Conservation (phyloP, 108 stramenopile species). For the Fragilariopsis cylindrus region DNA sequence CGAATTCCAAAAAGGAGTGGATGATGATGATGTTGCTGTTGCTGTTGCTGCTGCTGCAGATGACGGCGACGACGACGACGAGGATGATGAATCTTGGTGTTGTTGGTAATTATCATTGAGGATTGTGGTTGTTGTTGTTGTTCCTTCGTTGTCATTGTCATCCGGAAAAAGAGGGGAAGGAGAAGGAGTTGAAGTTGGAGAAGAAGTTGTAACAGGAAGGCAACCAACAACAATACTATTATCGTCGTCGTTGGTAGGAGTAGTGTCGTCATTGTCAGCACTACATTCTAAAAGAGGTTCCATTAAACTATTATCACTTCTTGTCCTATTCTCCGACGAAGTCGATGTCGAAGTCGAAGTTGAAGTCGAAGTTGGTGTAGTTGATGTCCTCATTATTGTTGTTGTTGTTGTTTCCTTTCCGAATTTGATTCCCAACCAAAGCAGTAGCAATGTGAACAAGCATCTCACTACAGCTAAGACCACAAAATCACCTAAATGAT, state of each 20-base stretch:
- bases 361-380: background rate
- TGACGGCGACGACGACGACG: no score
- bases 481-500: slow-evolving; percentile 16
- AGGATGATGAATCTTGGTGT: no score
- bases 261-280: background rate
- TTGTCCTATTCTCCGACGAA: no score
- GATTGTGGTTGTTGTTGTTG: background rate
- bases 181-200: background rate
- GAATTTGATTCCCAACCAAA: slow-evolving; percentile 13
- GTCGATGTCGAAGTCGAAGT: background rate
- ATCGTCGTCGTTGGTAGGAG: background rate
- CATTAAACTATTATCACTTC: background rate
- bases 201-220: background rate
- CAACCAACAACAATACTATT: no score
- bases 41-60: background rate
- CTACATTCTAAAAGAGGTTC: background rate
- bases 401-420: slow-evolving; percentile 2
- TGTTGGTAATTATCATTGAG: no score
- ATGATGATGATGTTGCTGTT: background rate
- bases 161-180: background rate
- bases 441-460: background rate
- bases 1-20: background rate
- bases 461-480: slow-evolving; percentile 9
- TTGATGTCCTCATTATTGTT: background rate
- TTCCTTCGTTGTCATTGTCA: background rate